Conservation (phyloP, 306 rosid species). For the Phaseolus lunatus region DNA sequence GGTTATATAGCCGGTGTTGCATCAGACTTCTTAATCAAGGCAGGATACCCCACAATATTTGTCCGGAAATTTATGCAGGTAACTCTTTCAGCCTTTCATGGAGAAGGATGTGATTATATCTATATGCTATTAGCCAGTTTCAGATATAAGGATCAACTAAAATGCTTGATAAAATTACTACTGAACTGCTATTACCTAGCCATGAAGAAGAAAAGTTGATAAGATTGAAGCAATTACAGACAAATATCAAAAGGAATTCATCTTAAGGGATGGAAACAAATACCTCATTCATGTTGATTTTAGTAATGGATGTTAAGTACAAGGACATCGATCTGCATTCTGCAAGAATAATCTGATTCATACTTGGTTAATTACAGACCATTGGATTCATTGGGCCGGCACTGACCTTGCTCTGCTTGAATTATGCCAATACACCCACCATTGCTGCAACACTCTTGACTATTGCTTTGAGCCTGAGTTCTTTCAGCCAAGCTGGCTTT, state of each 20-base stretch:
- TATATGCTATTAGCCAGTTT: not conserved
- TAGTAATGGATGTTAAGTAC: conserved; percentile 11
- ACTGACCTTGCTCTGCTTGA: conserved; percentile 75
- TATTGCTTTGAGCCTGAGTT: conserved; percentile 84
- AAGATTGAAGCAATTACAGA: conserved; percentile 7
- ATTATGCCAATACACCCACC: conserved; percentile 71
- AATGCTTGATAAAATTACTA: conserved; percentile 33
- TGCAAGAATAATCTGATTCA: conserved; percentile 27
- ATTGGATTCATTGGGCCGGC: conserved; percentile 93
- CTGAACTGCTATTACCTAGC: not conserved
- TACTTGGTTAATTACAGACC: conserved; percentile 58
- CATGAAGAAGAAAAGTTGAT: not conserved
- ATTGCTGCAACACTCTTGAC: conserved; percentile 72
- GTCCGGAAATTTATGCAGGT: conserved; percentile 96
- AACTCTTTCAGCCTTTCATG: conserved; percentile 31
- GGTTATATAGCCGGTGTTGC: conserved; percentile 81
- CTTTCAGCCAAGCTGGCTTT: conserved; percentile 97
- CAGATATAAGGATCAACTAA: not conserved
- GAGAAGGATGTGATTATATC: not conserved
- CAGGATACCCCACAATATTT: conserved; percentile 70
- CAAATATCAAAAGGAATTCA: conserved; percentile 30
- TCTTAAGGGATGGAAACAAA: not conserved
- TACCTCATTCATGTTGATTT: conserved; percentile 32
- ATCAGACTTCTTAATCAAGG: conserved; percentile 75
- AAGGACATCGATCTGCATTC: not conserved